Percentiles rank a stretch among this genome's conserved stretches.
Conservation (phyloP, 116 monocot genomes). For the Posidonia oceanica region DNA sequence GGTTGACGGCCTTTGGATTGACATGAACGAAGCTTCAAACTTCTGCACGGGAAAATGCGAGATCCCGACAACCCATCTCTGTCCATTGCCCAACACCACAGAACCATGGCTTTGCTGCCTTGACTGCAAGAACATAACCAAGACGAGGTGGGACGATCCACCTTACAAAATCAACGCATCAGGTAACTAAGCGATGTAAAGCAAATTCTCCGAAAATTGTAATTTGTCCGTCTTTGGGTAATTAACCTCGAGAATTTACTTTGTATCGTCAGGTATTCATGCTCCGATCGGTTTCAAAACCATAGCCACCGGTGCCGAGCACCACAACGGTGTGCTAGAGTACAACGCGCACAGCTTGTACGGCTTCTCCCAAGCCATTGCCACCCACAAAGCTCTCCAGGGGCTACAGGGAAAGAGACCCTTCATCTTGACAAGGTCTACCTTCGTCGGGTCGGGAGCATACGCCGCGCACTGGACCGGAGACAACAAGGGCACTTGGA, state of each 20-base stretch:
- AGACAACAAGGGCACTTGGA: conserved; percentile 94
- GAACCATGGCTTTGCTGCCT: conserved; percentile 83
- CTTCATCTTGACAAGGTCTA: conserved; percentile 78
- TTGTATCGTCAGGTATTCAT: conserved; percentile 10
- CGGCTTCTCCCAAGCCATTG: conserved; percentile 79
- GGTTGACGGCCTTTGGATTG: conserved; percentile 94
- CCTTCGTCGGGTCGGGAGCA: conserved; percentile 76
- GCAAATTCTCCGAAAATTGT: no score
- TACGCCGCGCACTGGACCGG: conserved; percentile 97
- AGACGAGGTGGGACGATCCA: conserved; percentile 79
- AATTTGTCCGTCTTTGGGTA: no score
- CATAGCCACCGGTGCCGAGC: conserved; percentile 72
- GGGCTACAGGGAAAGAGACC: conserved; percentile 63
- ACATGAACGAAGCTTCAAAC: conserved; percentile 95
- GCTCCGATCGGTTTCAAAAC: conserved; percentile 78
- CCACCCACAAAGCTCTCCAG: conserved; percentile 59
- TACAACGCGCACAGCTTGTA: conserved; percentile 94
- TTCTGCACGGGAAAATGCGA: conserved; percentile 85
- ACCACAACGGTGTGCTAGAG: conserved; percentile 73
- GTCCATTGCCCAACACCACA: conserved; percentile 34
- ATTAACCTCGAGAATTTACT: no score
- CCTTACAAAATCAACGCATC: conserved; percentile 97
- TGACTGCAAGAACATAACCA: conserved; percentile 85
- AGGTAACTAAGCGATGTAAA: no score
- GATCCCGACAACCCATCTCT: conserved; percentile 49